Base-by-base conservation (phyloP, 2,329 filamentous ascomycete species). In the Trichoderma atroviride region DNA sequence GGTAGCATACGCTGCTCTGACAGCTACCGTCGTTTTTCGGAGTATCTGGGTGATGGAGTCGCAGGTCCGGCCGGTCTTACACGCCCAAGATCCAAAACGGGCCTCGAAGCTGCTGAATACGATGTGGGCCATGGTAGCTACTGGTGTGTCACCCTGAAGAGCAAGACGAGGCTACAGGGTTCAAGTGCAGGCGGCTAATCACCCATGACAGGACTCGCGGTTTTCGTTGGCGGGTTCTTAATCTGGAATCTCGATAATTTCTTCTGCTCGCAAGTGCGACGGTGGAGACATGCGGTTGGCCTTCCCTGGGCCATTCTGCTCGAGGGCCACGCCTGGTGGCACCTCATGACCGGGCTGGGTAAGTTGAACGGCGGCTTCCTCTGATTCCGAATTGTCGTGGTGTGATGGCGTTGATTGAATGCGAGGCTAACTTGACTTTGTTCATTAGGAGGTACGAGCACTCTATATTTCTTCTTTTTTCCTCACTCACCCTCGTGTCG, bases 221-320 rank as follows among this genome's bases (percentile, higher is more conserved):
- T 92, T 72, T 96, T 96, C 78, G 78, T 96, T 16, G 85, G 88
- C 0, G 93, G 92, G 0, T 96, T 93, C 75, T 81, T 84, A 5
- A 86, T 96, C 66, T 96, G 93, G 93, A 90, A 86, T 66, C 75
- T 96, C 64, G 93, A 97, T 77, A 96, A 93, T 72, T 81, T 85
- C n/a, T 92, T 89, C 77, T 96, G 93, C 78, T 82, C 83, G 31
- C 85, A 83, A 35, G 80, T 96, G 70, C 86, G 89, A 24, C 78
- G 76, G 56, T 92, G 89, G 88, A 86, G 93, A 66, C 86, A 89
- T 65, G 80, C 86, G 57, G 80, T 96, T 37, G 89, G 91, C 14
- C 83, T 96, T 72, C 93, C 93, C 9, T 96, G 93, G 92, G 91
- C 92, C 1, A 83, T 94, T 16, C 71, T 96, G 7, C 84, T 96